These are phyloP conservation scores for Eucalyptus melliodora DNA, from an alignment of 345 rosid genomes.

Conservation along the genomic window DNA sequence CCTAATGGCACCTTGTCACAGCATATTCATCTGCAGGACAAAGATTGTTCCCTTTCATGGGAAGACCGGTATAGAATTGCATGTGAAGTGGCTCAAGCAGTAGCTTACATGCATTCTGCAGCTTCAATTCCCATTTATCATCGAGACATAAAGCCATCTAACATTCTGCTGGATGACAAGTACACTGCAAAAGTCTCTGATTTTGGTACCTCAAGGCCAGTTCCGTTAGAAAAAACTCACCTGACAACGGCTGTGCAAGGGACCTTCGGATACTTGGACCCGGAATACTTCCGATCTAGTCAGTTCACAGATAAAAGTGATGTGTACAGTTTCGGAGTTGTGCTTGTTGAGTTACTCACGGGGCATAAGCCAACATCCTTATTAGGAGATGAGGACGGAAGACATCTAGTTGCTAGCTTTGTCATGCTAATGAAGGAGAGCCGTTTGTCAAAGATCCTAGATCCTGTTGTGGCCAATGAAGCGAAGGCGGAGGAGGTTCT, in stretches of 20 bases:
- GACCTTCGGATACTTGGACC: constrained; percentile 32
- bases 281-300: constrained; percentile 22
- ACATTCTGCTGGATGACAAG: constrained; percentile 27
- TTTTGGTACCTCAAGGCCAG: constrained; percentile 33
- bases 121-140: constrained; percentile 21
- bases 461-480: neutral
- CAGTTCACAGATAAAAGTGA: constrained; percentile 24
- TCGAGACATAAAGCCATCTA: constrained; percentile 18
- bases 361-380: neutral
- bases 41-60: constrained; percentile 13
- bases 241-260: constrained; percentile 31
- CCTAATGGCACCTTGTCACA: constrained; percentile 21
- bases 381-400: neutral
- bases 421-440: neutral
- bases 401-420: neutral
- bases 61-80: constrained; percentile 14
- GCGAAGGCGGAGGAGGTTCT: neutral
- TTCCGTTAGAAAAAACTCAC: constrained; percentile 23
- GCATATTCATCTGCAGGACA: constrained; percentile 11
- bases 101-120: constrained; percentile 21
- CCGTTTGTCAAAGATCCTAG: neutral
- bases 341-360: neutral
- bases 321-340: constrained; percentile 39
- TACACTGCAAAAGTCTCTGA: constrained; percentile 30
- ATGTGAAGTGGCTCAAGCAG: constrained; percentile 3